Conservation (phyloP, 225 moss, liverwort and hornwort species). For the Rhytidiadelphus loreus region DNA sequence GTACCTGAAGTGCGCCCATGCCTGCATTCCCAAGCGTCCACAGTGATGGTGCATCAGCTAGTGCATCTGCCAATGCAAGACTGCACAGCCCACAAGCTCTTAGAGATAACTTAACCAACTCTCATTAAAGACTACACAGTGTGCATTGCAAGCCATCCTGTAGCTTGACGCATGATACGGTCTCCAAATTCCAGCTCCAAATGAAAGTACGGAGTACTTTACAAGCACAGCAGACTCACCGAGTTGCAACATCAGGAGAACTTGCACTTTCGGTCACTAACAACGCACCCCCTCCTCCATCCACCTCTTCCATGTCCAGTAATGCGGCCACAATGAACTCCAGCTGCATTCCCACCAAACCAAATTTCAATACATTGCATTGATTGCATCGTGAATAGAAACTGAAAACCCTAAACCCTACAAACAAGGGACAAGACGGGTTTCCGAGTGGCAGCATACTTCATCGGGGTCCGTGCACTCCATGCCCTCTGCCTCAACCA, state of each 20-base stretch:
- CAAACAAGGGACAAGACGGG: background rate
- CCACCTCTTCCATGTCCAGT: slow-evolving; percentile 89
- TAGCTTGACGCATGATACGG: background rate
- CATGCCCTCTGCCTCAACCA: slow-evolving; percentile 67
- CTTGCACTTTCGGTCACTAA: slow-evolving; percentile 77
- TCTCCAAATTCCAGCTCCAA: background rate
- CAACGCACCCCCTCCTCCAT: slow-evolving; percentile 77
- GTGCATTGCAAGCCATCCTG: background rate
- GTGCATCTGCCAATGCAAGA: slow-evolving; percentile 72
- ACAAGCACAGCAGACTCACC: slow-evolving; percentile 18
- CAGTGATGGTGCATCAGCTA: slow-evolving; percentile 83
- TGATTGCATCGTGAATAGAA: background rate
- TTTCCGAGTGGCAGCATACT: slow-evolving; percentile 13
- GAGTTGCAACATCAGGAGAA: slow-evolving; percentile 87
- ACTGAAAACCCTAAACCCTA: background rate
- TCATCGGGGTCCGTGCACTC: slow-evolving; percentile 87
- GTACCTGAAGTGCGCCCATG: slow-evolving; percentile 10
- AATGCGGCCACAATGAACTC: slow-evolving; percentile 87
- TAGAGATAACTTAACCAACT: background rate
- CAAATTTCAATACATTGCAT: background rate
- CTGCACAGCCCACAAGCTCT: slow-evolving; percentile 18
- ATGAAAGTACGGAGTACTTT: background rate
- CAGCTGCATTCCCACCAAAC: slow-evolving; percentile 23
- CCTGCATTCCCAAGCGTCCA: slow-evolving; percentile 96
- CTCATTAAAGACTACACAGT: background rate